phyloP scores from a whole-genome alignment of 1,139 yeast genomes.

The Saccharomyces pastorianus region DNA sequence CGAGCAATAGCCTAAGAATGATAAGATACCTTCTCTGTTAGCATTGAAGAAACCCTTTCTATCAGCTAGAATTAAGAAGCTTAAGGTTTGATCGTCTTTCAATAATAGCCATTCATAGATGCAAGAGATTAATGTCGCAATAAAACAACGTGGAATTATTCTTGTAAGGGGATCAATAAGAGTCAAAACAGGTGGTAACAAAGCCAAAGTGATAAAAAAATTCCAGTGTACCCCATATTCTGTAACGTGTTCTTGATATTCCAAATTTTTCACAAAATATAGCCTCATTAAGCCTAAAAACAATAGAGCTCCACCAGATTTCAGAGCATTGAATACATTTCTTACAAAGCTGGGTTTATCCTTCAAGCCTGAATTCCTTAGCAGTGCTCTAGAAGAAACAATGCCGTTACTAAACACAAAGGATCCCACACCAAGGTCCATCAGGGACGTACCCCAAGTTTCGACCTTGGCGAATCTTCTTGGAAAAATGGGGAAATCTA shows the following conservation, averaged over 20 bases:
- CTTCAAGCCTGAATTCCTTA: conserved; percentile 34
- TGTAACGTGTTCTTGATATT: conserved; percentile 89
- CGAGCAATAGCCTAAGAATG: conserved; percentile 74
- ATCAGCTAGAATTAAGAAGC: conserved; percentile 46
- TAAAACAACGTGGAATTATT: conserved; percentile 47
- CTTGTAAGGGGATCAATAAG: conserved; percentile 51
- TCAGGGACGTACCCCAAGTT: conserved; percentile 96
- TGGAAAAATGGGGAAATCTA: conserved; percentile 82
- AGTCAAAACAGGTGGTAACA: conserved; percentile 53
- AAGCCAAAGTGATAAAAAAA: conserved; percentile 81
- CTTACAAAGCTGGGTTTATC: conserved; percentile 29
- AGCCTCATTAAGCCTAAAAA: conserved; percentile 63
- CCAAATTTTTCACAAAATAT: conserved; percentile 68
- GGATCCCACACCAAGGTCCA: conserved; percentile 98
- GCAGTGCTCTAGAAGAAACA: conserved; percentile 59
- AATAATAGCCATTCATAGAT: conserved; percentile 52
- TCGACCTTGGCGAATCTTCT: conserved; percentile 93
- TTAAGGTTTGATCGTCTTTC: conserved; percentile 44
- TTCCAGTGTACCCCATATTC: conserved; percentile 98
- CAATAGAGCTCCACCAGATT: conserved; percentile 45
- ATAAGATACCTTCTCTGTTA: conserved; percentile 83
- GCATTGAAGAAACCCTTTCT: conserved; percentile 48
- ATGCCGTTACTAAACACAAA: conserved; percentile 95
- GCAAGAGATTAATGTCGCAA: conserved; percentile 50
- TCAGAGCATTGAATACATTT: conserved; percentile 39